Evolutionary conservation across 2,329 filamentous ascomycete species (phyloP).

Genomic region (Neofusicoccum laricinum): DNA sequence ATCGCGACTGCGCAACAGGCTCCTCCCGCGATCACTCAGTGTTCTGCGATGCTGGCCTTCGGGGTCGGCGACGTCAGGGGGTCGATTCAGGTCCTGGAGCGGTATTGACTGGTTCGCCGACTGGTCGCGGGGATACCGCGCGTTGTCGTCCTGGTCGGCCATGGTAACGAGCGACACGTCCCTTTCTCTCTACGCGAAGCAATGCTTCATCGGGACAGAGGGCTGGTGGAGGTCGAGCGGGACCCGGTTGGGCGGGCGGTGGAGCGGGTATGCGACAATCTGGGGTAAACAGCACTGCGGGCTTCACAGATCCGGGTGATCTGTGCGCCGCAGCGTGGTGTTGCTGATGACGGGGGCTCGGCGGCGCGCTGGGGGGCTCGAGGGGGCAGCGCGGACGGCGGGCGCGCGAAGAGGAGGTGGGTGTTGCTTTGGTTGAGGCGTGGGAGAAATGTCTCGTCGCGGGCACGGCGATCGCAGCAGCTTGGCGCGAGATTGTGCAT

Average conservation of each 20-base stretch:
- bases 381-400: background rate
- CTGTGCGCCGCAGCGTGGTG: conserved; percentile 15
- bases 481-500: conserved; percentile 14
- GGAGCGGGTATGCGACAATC: conserved; percentile 8
- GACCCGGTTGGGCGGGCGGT: background rate
- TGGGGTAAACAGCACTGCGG: conserved; percentile 16
- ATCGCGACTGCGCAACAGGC: conserved; percentile 44
- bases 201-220: conserved; percentile 5
- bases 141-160: background rate
- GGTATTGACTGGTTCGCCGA: conserved; percentile 65
- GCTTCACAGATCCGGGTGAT: conserved; percentile 15
- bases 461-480: conserved; percentile 6
- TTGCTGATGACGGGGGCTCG: conserved; percentile 5
- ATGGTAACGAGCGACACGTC: conserved; percentile 7
- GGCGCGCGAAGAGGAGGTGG: background rate
- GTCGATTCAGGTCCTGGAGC: conserved; percentile 55
- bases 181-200: background rate
- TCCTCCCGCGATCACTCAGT: conserved; percentile 48
- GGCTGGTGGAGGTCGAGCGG: background rate
- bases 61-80: conserved; percentile 34
- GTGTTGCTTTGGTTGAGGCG: background rate
- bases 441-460: conserved; percentile 14
- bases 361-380: background rate
- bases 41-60: conserved; percentile 40
- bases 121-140: conserved; percentile 43